Evolutionary conservation across 345 rosid genomes (phyloP), one percentile per base, ranked within the genome.

Genomic region (Arabis hirsuta): DNA sequence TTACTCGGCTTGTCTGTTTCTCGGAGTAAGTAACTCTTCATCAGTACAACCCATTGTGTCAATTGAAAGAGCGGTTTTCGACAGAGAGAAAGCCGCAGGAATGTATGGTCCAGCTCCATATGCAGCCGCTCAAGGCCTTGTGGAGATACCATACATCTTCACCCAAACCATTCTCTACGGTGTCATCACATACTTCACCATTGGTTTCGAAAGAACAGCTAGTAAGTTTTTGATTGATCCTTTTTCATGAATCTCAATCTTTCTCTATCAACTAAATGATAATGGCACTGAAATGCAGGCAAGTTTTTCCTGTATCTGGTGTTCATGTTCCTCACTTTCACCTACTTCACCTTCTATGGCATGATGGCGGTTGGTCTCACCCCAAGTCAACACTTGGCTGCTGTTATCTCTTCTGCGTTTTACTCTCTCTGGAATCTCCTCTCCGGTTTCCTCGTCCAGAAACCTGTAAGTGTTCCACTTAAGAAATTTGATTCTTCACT

Each of bases 301-400:
- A 92, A 92, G 72, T 86, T 93, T 74, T 44, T 87, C 11, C 73
- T 93, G 14, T 93, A 82, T 60, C 27, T 90, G 76, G 47, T 90
- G 66, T 87, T 93, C 88, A 83, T 86, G 92, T 93, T 93, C 84
- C 89, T 90, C 45, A 90, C 98, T 2, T 93, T 93, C 89, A 85
- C 92, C 16, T 93, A 85, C 85, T 93, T 82, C 69, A 93, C 98
- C 80, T 85, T 85, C 76, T 90, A 89, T 4, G 97, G 97, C 19
- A 86, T 90, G 94, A 89, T 93, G 98, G 97, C 90, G 19, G 90
- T 93, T 67, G 97, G 97, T 60, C 87, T 93, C 71, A 90, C 96
- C 36, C 95, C 98, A 39, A 72, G 74, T 56, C 94, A 74, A 54
- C 90, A 90, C 67, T 55, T 86, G 81, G 92, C 98, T 0, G 92